A percentile compares a stretch with the other conserved stretches of the same genome.
These are phyloP conservation scores for Przewalskia tangutica DNA, from an alignment of 257 asterid genomes.

Conservation along the genomic window DNA sequence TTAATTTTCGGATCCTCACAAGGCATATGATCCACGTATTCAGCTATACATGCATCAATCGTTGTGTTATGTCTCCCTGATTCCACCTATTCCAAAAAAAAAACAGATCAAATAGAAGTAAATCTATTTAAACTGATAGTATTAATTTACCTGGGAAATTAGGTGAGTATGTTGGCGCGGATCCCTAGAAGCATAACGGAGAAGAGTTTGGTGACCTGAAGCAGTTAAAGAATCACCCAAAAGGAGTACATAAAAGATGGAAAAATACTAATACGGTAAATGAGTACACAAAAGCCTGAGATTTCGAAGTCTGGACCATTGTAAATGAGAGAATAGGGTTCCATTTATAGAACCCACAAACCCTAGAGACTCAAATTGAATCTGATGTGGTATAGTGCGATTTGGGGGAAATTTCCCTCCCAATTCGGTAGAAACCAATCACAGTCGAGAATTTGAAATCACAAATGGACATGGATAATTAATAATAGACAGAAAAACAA, in stretches of 20 bases:
- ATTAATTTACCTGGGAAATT: slow-evolving; percentile 2
- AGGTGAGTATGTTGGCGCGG: slow-evolving; percentile 63
- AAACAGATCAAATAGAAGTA: background rate
- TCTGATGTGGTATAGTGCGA: no score
- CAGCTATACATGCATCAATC: slow-evolving; percentile 57
- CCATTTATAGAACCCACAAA: no score
- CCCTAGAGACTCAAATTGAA: no score
- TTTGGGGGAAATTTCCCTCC: no score
- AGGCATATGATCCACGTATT: slow-evolving; percentile 88
- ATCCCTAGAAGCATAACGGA: slow-evolving; percentile 44
- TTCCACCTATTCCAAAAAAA: slow-evolving; percentile 39
- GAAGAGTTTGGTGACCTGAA: slow-evolving; percentile 64
- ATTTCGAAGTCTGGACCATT: no score
- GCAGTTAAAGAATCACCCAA: slow-evolving; percentile 79
- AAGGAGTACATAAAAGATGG: slow-evolving; percentile 58
- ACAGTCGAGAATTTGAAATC: no score
- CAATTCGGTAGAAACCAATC: no score
- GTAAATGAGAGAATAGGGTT: no score
- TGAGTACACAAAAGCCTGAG: no score
- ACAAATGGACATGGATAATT: no score
- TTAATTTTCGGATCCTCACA: slow-evolving; percentile 90
- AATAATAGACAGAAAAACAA: no score
- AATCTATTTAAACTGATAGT: background rate
- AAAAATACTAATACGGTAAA: slow-evolving; percentile 76
- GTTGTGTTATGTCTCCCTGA: slow-evolving; percentile 27